Conservation (phyloP, 2,329 filamentous ascomycete species). For the Talaromyces funiculosus region DNA sequence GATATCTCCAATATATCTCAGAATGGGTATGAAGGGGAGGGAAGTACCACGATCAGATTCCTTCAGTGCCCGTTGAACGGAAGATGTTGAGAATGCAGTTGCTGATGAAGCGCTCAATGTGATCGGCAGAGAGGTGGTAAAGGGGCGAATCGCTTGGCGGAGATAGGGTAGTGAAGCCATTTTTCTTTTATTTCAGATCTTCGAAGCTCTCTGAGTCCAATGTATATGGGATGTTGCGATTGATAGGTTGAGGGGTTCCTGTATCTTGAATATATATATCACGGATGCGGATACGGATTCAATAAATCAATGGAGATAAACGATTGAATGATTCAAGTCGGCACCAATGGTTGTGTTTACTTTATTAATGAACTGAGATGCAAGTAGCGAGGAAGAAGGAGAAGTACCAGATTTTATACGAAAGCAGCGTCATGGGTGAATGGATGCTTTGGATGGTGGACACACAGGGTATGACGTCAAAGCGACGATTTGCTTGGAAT, state of each 20-base stretch:
- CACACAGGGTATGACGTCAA: conserved; percentile 13
- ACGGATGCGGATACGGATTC: not conserved
- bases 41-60: conserved; percentile 32
- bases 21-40: too few relatives aligned
- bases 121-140: not conserved
- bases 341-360: not conserved
- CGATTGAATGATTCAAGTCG: not conserved
- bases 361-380: not conserved
- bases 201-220: not conserved
- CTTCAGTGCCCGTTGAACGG: conserved; percentile 25
- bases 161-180: conserved; percentile 3
- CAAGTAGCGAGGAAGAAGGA: too few relatives aligned
- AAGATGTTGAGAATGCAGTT: conserved; percentile 16
- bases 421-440: not conserved
- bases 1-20: too few relatives aligned
- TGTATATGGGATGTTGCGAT: too few relatives aligned
- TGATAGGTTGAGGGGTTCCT: not conserved
- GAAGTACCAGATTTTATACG: not conserved
- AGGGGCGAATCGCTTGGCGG: conserved; percentile 1
- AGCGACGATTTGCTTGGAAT: not conserved
- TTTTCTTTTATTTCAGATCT: not conserved
- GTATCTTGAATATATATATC: not conserved
- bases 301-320: not conserved
- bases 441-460: not conserved
- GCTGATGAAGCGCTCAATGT: not conserved